Evolutionary conservation across 352 stramenopile species (phyloP).

Genomic region (Pythium myriotylum): DNA sequence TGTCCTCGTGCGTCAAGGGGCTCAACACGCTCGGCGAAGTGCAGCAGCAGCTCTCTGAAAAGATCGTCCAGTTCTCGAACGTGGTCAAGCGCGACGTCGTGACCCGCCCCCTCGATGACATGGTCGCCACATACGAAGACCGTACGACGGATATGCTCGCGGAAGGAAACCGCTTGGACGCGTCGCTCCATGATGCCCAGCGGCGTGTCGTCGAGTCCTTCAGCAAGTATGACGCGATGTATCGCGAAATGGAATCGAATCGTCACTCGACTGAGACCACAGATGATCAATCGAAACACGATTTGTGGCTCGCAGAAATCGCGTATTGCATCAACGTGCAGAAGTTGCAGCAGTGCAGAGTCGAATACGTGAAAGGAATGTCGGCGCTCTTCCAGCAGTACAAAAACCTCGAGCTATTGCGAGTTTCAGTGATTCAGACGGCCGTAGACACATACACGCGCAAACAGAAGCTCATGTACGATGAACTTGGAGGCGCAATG

Average conservation of each 20-base stretch:
- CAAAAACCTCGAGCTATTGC: constrained; percentile 77
- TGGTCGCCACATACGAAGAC: constrained; percentile 67
- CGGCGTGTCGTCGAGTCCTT: constrained; percentile 62
- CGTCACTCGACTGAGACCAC: constrained; percentile 19
- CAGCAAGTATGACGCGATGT: constrained; percentile 57
- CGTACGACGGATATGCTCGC: constrained; percentile 48
- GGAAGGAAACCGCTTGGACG: constrained; percentile 60
- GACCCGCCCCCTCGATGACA: constrained; percentile 69
- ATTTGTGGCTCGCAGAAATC: constrained; percentile 78
- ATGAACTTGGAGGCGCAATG: constrained; percentile 71
- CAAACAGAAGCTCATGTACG: constrained; percentile 81
- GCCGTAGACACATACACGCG: constrained; percentile 76
- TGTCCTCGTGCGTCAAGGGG: constrained; percentile 63
- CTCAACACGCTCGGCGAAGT: constrained; percentile 65
- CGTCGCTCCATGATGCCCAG: constrained; percentile 56
- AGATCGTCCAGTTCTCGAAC: constrained; percentile 73
- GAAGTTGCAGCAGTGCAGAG: constrained; percentile 56
- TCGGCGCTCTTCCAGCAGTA: constrained; percentile 79
- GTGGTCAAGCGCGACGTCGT: constrained; percentile 75
- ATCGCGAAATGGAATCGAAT: constrained; percentile 55
- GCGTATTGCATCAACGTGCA: constrained; percentile 77
- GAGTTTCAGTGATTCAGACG: constrained; percentile 73
- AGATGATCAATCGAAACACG: constrained; percentile 28
- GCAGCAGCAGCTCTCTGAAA: constrained; percentile 79
- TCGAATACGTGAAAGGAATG: constrained; percentile 88